Evolutionary conservation across 768 basidiomycete species (phyloP), one percentile per base, ranked within the genome.

Genomic region (Mycena amicta): DNA sequence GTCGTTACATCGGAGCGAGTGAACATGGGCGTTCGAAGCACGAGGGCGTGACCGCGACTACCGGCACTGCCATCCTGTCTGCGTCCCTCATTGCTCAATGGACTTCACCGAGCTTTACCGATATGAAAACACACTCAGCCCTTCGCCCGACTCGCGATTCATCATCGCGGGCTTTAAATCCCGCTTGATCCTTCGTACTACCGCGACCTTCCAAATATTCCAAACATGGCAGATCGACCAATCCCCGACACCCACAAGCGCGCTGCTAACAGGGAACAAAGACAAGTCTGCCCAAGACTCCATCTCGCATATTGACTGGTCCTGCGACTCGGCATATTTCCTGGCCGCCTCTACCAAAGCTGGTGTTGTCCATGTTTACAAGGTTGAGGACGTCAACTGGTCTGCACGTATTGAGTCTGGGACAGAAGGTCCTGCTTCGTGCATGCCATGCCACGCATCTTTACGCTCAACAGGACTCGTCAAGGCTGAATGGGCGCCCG

Each of bases 71-170:
- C n/a, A 45, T 23, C 43, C 8, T 23, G 43, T 13, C 22, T 45
- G 13, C n/a, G n/a, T n/a, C n/a, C n/a, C n/a, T n/a, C n/a, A 23
- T 23, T 45, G 22, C 6, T 50, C 50, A 22, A 92, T 92, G 90
- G 92, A 94, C 73, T 93, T 93, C 67, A 93, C 92, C 20, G 90
- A 93, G 69, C 80, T 90, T 61, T 93, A 93, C 80, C 91, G 92
- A 50, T 82, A 90, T 4, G 52, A 59, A 18, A 72, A 77, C 6
- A 80, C 73, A n/a, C 82, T 92, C 41, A 90, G 59, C 70, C 80
- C 18, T 95, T 93, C 76, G 65, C 88, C 92, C 1, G 93, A 93
- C 15, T 84, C 90, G 0, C 90, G 94, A 57, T 93, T 94, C 67
- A 81, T 96, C 62, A 83, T 95, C 22, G 92, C 88, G 6, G 89